Percentiles rank a stretch among this genome's conserved stretches.
Conservation (phyloP, 345 rosid genomes). For the Camelina neglecta region DNA sequence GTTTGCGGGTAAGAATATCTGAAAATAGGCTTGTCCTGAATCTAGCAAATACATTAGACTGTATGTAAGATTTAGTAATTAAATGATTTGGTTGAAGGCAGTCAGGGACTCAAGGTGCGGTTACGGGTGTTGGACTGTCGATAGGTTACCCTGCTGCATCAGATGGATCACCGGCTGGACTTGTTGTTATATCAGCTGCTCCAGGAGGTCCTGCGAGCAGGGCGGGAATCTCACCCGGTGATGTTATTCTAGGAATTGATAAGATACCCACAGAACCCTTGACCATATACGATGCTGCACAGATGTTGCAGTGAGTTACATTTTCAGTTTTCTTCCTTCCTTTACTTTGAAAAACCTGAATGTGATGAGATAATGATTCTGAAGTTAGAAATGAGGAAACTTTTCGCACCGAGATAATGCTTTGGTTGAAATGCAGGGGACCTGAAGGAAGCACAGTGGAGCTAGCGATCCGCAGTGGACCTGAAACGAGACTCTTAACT, state of each 20-base stretch:
- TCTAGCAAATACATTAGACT: not conserved
- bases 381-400: slow-evolving; percentile 5
- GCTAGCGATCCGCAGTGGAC: slow-evolving; percentile 73
- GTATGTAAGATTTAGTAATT: slow-evolving; percentile 40
- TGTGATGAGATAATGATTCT: not conserved
- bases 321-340: not conserved
- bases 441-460: slow-evolving; percentile 92
- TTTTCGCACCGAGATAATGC: not conserved
- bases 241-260: slow-evolving; percentile 74
- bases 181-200: slow-evolving; percentile 82
- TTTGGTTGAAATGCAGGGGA: slow-evolving; percentile 64
- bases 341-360: not conserved
- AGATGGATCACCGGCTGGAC: slow-evolving; percentile 65
- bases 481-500: slow-evolving; percentile 68
- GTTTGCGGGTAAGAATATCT: slow-evolving; percentile 73
- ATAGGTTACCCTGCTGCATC: slow-evolving; percentile 79
- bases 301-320: slow-evolving; percentile 75
- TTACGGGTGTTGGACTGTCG: slow-evolving; percentile 92
- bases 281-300: slow-evolving; percentile 93
- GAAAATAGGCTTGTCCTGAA: slow-evolving; percentile 2
- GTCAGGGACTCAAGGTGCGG: slow-evolving; percentile 97
- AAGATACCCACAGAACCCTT: slow-evolving; percentile 66
- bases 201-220: slow-evolving; percentile 92
- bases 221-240: slow-evolving; percentile 83
- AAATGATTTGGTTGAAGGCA: slow-evolving; percentile 77